phyloP scores from a whole-genome alignment of 2,329 filamentous ascomycete genomes.

The Hypoxylon sp. region DNA sequence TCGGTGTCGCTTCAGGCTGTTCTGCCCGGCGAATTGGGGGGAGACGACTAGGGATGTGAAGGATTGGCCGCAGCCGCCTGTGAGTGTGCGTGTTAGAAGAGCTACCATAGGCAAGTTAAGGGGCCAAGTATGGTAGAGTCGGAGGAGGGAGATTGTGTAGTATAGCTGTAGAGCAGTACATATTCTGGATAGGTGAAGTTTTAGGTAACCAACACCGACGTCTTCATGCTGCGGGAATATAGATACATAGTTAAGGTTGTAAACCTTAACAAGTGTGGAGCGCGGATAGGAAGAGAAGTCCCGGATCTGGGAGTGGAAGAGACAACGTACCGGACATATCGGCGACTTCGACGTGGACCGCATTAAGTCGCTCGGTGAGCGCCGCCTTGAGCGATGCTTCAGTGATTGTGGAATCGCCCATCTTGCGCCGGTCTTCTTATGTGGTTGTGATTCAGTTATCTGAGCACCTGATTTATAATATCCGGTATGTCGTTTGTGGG shows the following conservation, averaged over 20 bases:
- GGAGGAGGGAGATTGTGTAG: no score
- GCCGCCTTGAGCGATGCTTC: slow-evolving; percentile 78
- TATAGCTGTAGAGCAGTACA: no score
- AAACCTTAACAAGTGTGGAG: slow-evolving; percentile 24
- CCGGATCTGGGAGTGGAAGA: background rate
- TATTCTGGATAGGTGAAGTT: background rate
- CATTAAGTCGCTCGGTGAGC: slow-evolving; percentile 78
- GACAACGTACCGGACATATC: slow-evolving; percentile 85
- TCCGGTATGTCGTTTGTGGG: background rate
- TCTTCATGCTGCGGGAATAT: background rate
- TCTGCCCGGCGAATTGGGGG: slow-evolving; percentile 78
- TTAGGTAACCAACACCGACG: background rate
- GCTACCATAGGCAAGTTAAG: slow-evolving; percentile 12
- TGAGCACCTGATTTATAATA: background rate
- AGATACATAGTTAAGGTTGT: slow-evolving; percentile 5
- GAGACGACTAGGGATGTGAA: slow-evolving; percentile 75
- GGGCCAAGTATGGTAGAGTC: no score
- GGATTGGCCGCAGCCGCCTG: slow-evolving; percentile 74
- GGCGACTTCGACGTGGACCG: slow-evolving; percentile 86
- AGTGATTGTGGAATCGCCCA: slow-evolving; percentile 76
- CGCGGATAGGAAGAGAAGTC: slow-evolving; percentile 29
- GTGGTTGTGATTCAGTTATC: background rate
- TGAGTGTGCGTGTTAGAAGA: background rate
- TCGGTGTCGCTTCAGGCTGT: slow-evolving; percentile 85
- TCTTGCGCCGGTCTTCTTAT: slow-evolving; percentile 46